Evolutionary conservation across 805 yeast genomes (phyloP).

Genomic region (Ogataea nitratoaversa): DNA sequence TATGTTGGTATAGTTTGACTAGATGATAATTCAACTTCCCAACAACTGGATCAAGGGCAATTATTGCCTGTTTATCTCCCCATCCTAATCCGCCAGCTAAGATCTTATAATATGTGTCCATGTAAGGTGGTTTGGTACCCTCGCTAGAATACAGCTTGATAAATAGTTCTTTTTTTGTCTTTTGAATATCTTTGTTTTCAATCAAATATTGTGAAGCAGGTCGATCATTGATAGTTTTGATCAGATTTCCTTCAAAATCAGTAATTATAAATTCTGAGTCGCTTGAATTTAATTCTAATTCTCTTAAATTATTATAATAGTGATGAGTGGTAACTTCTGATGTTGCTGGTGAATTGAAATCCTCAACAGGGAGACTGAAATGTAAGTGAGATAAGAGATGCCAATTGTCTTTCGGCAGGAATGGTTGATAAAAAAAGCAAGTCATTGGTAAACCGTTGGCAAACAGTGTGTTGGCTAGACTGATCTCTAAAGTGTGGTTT

Average conservation of each 20-base stretch:
- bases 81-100: slow-evolving; percentile 76
- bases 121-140: slow-evolving; percentile 3
- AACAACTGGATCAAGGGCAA: slow-evolving; percentile 63
- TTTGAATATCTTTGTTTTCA: slow-evolving; percentile 33
- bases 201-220: slow-evolving; percentile 59
- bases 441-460: slow-evolving; percentile 22
- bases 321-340: neutral
- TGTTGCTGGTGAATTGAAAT: neutral
- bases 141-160: slow-evolving; percentile 13
- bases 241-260: slow-evolving; percentile 50
- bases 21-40: slow-evolving; percentile 19
- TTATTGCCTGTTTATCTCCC: slow-evolving; percentile 64
- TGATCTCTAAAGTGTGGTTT: slow-evolving; percentile 1
- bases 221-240: slow-evolving; percentile 48
- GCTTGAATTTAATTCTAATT: slow-evolving; percentile 7
- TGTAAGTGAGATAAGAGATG: slow-evolving; percentile 6
- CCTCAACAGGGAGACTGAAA: slow-evolving; percentile 2
- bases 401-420: slow-evolving; percentile 12
- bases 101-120: slow-evolving; percentile 41
- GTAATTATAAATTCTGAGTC: slow-evolving; percentile 39
- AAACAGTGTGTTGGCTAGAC: slow-evolving; percentile 26
- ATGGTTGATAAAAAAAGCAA: slow-evolving; percentile 18
- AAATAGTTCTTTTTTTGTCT: slow-evolving; percentile 21
- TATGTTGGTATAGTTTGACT: slow-evolving; percentile 19
- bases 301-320: slow-evolving; percentile 13